Base-by-base conservation (phyloP, 2,329 filamentous ascomycete species). In the Diaporthe australafricana region DNA sequence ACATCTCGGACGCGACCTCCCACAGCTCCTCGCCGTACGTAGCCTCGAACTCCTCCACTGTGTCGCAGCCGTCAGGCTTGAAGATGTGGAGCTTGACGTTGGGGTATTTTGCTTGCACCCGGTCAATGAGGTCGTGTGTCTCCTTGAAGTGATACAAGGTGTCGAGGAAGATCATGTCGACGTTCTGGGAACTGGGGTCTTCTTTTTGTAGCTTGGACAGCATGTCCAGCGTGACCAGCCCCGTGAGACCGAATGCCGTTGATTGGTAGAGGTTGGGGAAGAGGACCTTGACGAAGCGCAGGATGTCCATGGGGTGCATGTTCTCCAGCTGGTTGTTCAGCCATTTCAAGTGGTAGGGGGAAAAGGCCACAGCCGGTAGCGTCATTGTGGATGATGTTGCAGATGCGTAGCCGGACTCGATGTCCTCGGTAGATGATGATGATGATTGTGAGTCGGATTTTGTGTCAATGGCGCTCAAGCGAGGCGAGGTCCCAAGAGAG, bases 261-360 rank as follows among this genome's bases (percentile, higher is more conserved):
- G 93, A 94, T 83, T 96, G 94, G 85, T 90, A 98, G 55, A 98
- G 90, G 80, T 93, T 93, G 78, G 96, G 96, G 78, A 99, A 92
- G 77, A 96, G 93, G 77, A 93, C 92, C 80, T 96, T 93, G 87
- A 92, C 94, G 93, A 97, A 98, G 84, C 91, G 92, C 73, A 99
- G 89, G 78, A 98, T 93, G 75, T 98, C 96, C 88, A 96, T 88
- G 74, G 96, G 94, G 80, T 95, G 91, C 82, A 98, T 93, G 79
- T 92, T 89, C 82, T 96, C 93, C 77, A 99, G 86, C 83, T 97
- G 94, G 75, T 91, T 85, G 87, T 99, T 99, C 81, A 99, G 88
- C 83, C 96, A 96, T 78, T 94, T 92, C 77, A 98, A 87, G 82
- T 99, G 96, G 75, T 92, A 89, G 81, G 93, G 93, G 76, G 94